Evolutionary conservation across 75 land plant genomes (phyloP), one percentile per base, ranked within the genome.

Genomic region (Picea sitchensis): DNA sequence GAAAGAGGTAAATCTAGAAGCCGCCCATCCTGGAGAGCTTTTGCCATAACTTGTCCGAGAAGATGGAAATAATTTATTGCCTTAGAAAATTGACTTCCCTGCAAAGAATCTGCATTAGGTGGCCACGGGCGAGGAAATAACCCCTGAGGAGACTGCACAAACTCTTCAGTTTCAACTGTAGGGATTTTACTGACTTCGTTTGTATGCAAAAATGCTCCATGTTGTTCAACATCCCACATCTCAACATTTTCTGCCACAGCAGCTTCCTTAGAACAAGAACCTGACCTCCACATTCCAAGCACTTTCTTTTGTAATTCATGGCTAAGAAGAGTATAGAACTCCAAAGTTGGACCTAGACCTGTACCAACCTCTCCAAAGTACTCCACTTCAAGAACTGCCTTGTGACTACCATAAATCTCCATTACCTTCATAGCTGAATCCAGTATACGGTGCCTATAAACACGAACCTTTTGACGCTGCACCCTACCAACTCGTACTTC

Each of bases 301-400:
- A 82, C 83, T 75, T 54, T 21, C 80, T 83, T 90, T 81, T 94
- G 99, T 80, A 96, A 85, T 73, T 94, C 99, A 80, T 87, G 92
- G 77, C 99, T 89, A 30, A 94, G 87, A 58, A 96, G 68, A 9
- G 98, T 96, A 87, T 85, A 96, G 83, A 96, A 96, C 79, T 96
- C 99, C 77, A 96, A 78, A 13, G 99, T 96, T 30, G 99, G 99
- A 75, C 99, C 99, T 80, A 92, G 83, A 65, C 99, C 99, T 65
- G 98, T 91, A 20, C 98, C 99, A 67, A 94, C 93, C 84, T 96
- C 99, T 74, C 90, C 93, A 61, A 65, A 71, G 73, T 89, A 96
- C 79, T 92, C 98, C 63, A 96, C 91, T 80, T 96, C 99, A 68
- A 96, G 74, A 18, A 84, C 71, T 21, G 76, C 85, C 73, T 87